Evolutionary conservation across 768 basidiomycete species (phyloP).

Genomic region (Chalciporus sphaerocephalus): DNA sequence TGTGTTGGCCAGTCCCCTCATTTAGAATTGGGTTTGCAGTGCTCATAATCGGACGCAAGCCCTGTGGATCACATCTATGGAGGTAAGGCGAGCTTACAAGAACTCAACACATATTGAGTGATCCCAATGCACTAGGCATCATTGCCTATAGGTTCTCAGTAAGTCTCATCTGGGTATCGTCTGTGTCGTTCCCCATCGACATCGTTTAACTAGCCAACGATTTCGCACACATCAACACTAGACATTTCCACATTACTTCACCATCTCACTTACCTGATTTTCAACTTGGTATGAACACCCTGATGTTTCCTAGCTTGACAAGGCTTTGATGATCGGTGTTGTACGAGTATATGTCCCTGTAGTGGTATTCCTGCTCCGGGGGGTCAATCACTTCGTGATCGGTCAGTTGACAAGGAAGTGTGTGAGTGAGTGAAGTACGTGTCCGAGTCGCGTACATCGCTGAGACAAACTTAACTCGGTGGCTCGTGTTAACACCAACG

Average conservation of each 20-base stretch:
- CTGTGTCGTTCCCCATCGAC: neutral
- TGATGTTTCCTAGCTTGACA: conserved; percentile 44
- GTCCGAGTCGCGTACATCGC: neutral
- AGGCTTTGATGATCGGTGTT: conserved; percentile 54
- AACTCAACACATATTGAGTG: no score
- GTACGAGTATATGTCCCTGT: conserved; percentile 59
- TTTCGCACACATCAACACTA: conserved; percentile 73
- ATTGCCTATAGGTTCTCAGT: conserved; percentile 63
- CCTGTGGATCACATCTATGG: conserved; percentile 67
- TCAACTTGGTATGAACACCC: conserved; percentile 52
- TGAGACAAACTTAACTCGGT: neutral
- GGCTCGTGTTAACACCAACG: conserved; percentile 52
- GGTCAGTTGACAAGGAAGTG: conserved; percentile 71
- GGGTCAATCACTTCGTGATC: conserved; percentile 62
- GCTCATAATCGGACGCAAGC: conserved; percentile 16
- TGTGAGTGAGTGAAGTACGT: conserved; percentile 39
- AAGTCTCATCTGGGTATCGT: conserved; percentile 17
- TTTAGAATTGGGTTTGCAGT: neutral
- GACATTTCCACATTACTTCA: conserved; percentile 73
- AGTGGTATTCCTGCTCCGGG: conserved; percentile 42
- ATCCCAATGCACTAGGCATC: conserved; percentile 36
- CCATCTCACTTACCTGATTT: conserved; percentile 52
- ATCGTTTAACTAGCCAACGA: conserved; percentile 54
- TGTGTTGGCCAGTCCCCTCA: conserved; percentile 49
- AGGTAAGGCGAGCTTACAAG: conserved; percentile 34